Evolutionary conservation across 306 rosid genomes (phyloP).

Genomic region (Luffa aegyptiaca): DNA sequence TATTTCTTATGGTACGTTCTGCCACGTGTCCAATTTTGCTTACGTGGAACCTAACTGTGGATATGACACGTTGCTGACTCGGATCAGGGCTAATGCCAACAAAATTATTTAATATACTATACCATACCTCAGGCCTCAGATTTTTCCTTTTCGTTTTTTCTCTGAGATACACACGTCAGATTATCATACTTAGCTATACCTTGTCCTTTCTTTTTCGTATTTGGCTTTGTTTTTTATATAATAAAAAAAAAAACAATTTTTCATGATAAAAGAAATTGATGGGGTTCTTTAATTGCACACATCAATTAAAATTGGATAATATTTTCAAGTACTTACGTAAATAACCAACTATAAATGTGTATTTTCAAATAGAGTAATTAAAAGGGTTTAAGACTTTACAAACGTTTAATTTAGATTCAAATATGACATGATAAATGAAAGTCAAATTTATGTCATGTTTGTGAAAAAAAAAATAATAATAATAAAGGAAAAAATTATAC

Average conservation of each 20-base stretch:
- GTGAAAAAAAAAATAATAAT: too few relatives aligned
- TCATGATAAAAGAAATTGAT: too few relatives aligned
- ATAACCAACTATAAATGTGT: too few relatives aligned
- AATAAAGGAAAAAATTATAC: too few relatives aligned
- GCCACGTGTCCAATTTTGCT: slow-evolving; percentile 13
- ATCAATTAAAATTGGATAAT: not conserved
- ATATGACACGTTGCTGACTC: slow-evolving; percentile 13
- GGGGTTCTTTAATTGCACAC: not conserved
- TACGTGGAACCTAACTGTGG: slow-evolving; percentile 6
- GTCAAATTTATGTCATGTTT: too few relatives aligned
- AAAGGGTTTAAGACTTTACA: too few relatives aligned
- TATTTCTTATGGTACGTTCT: not conserved
- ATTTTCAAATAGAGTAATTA: too few relatives aligned
- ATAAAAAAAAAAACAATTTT: too few relatives aligned
- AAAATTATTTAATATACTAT: not conserved
- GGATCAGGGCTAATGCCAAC: not conserved
- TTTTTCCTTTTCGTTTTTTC: not conserved
- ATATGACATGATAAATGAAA: too few relatives aligned
- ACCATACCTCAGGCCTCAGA: not conserved
- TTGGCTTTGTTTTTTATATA: too few relatives aligned
- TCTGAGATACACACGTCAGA: not conserved
- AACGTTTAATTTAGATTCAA: too few relatives aligned
- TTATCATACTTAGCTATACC: not conserved
- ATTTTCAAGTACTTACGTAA: too few relatives aligned
- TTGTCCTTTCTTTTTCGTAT: not conserved